A percentile compares a stretch with the other conserved stretches of the same genome.
Conservation (phyloP, 1,284 basidiomycete genomes). For the Thecaphora thlaspeos region DNA sequence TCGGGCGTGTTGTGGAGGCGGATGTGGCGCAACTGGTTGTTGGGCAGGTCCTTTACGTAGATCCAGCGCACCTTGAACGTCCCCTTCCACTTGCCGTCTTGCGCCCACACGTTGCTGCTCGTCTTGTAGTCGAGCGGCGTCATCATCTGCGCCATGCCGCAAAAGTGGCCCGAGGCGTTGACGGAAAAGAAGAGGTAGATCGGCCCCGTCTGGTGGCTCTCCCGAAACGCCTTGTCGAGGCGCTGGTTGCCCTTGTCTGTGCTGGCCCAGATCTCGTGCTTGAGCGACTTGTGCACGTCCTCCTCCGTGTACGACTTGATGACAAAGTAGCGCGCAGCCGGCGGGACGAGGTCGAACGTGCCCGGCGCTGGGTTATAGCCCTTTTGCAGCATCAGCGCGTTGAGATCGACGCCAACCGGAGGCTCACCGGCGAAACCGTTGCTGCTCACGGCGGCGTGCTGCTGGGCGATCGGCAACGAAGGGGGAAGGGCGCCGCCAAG, state of each 20-base stretch:
- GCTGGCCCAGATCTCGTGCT: conserved; percentile 55
- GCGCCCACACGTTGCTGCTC: conserved; percentile 52
- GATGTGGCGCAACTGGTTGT: conserved; percentile 50
- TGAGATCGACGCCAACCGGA: conserved; percentile 12
- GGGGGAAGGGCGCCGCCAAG: too few species aligned
- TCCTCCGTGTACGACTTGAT: conserved; percentile 57
- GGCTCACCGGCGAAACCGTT: background rate
- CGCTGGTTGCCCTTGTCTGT: conserved; percentile 57
- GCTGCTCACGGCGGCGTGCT: background rate
- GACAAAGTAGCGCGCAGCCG: conserved; percentile 50
- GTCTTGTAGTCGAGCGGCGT: conserved; percentile 53
- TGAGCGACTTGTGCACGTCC: conserved; percentile 53
- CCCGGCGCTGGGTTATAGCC: conserved; percentile 37
- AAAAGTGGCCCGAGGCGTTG: conserved; percentile 55
- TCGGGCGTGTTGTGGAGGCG: conserved; percentile 46
- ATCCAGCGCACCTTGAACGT: conserved; percentile 55
- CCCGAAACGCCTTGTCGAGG: conserved; percentile 47
- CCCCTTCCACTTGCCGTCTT: conserved; percentile 56
- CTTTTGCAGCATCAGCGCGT: conserved; percentile 19
- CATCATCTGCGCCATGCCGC: conserved; percentile 55
- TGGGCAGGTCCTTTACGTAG: conserved; percentile 55
- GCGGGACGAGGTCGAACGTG: conserved; percentile 29
- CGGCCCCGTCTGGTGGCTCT: conserved; percentile 26
- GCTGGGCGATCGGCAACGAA: too few species aligned
- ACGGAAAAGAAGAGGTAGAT: conserved; percentile 57